Base-by-base conservation (phyloP, 2,329 filamentous ascomycete genomes). In the Aspergillus novoparasiticus region DNA sequence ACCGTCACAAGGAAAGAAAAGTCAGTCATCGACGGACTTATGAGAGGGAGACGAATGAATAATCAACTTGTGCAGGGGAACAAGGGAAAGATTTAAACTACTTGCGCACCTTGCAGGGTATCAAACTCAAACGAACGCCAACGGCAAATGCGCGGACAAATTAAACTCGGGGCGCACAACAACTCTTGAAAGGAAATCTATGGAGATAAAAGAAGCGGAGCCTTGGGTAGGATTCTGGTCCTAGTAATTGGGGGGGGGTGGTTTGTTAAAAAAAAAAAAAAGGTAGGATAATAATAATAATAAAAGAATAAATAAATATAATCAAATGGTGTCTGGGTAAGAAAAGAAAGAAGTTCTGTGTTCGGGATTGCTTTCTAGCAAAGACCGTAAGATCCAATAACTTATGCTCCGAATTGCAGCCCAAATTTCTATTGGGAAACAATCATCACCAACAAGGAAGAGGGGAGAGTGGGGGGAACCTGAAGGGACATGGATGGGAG, bases 371-470 rank as follows among this genome's bases (percentile, higher is more conserved):
- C 51, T 39, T 39, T 26, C 51, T 23, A 39, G 51, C 10, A 34
- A 26, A 36, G 28, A 21, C 30, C 21, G 32, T 16, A 26, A 59
- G 32, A 41, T 54, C 58, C 48, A 59, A 59, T 59, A 41, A 32
- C 54, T 61, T 61, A 61, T 41, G 53, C 59, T 61, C 59, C 59
- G 59, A 61, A 51, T 61, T 61, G 59, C 54, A 61, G 59, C 59
- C 59, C 59, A 57, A 59, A 62, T 39, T 55, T 46, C 34, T 62
- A 59, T 59, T 59, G 51, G 50, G 57, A 62, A 26, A 51, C 56
- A 58, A 62, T 51, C 30, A 57, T 51, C 54, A 58, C 57, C 57
- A 21, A n/a, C 32, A 21, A 57, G 59, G 45, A 48, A 46, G 54
- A 57, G 53, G 54, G 55, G 54, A 46, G 51, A 28, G 45, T 30